phyloP scores from a whole-genome alignment of 2,329 filamentous ascomycete species.

The Hysterium pulicare region DNA sequence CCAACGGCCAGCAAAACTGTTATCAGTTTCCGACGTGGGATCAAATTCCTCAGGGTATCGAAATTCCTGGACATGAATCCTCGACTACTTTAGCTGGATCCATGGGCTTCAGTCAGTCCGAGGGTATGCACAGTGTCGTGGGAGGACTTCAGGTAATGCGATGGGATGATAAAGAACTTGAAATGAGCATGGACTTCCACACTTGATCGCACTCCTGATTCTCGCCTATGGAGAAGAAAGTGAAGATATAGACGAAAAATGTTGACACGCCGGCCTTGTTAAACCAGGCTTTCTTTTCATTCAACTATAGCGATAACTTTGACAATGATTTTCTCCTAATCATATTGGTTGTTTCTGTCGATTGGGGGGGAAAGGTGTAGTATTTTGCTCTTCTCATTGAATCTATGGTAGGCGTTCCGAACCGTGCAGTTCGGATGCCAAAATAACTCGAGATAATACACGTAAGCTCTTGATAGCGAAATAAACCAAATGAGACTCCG shows the following conservation, averaged over 20 bases:
- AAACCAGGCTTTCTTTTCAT: too few species aligned
- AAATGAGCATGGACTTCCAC: constrained; percentile 25
- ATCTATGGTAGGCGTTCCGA: too few species aligned
- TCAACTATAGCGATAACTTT: too few species aligned
- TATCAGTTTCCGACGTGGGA: constrained; percentile 28
- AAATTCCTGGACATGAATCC: constrained; percentile 20
- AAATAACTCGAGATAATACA: too few species aligned
- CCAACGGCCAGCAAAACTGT: constrained; percentile 6
- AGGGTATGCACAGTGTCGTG: not conserved
- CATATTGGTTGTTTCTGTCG: too few species aligned
- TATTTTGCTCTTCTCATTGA: too few species aligned
- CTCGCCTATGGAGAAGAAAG: not conserved
- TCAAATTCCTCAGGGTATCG: constrained; percentile 21
- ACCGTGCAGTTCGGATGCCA: too few species aligned
- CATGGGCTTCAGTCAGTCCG: constrained; percentile 6
- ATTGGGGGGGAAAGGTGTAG: too few species aligned
- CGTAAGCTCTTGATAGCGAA: too few species aligned
- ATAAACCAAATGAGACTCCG: too few species aligned
- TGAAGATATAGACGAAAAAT: not conserved
- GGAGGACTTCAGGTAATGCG: constrained; percentile 10
- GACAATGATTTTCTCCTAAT: too few species aligned
- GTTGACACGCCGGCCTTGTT: not conserved
- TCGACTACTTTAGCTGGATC: constrained; percentile 7
- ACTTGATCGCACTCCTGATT: not conserved
- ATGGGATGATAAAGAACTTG: constrained; percentile 31